Percentiles rank a stretch among this genome's conserved stretches.
Conservation (phyloP, 2,329 filamentous ascomycete genomes). For the Didymella pomorum region DNA sequence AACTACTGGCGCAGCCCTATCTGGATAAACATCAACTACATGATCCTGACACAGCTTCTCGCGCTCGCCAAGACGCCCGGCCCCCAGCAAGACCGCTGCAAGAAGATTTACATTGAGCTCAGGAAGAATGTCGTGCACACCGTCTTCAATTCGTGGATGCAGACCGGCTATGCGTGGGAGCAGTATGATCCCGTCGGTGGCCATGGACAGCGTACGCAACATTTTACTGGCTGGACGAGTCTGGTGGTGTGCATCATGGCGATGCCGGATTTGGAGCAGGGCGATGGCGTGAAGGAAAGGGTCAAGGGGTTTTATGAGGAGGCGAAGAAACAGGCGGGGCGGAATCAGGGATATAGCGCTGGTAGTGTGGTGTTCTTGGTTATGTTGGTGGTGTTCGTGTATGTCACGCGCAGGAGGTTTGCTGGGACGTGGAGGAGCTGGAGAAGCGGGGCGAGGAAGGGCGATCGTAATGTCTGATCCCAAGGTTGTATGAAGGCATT, state of each 20-base stretch:
- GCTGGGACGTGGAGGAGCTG: slow-evolving; percentile 35
- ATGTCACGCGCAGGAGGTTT: slow-evolving; percentile 36
- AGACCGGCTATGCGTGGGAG: slow-evolving; percentile 97
- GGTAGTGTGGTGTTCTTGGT: slow-evolving; percentile 27
- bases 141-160: slow-evolving; percentile 82
- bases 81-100: slow-evolving; percentile 70
- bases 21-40: slow-evolving; percentile 97
- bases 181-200: slow-evolving; percentile 94
- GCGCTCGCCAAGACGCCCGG: slow-evolving; percentile 57
- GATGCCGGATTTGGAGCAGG: slow-evolving; percentile 73
- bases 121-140: slow-evolving; percentile 85
- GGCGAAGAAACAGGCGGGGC: slow-evolving; percentile 31
- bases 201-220: slow-evolving; percentile 86
- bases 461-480: slow-evolving; percentile 17
- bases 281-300: slow-evolving; percentile 27
- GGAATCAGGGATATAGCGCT: slow-evolving; percentile 25
- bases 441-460: slow-evolving; percentile 21
- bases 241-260: slow-evolving; percentile 94
- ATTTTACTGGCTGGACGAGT: slow-evolving; percentile 96
- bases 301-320: slow-evolving; percentile 34
- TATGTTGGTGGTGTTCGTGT: slow-evolving; percentile 30
- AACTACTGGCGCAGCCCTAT: slow-evolving; percentile 97
- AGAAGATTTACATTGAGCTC: slow-evolving; percentile 75
- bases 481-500: background rate
- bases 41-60: slow-evolving; percentile 78